Conservation (phyloP, 441 rosid species). For the Macaranga tanarius region DNA sequence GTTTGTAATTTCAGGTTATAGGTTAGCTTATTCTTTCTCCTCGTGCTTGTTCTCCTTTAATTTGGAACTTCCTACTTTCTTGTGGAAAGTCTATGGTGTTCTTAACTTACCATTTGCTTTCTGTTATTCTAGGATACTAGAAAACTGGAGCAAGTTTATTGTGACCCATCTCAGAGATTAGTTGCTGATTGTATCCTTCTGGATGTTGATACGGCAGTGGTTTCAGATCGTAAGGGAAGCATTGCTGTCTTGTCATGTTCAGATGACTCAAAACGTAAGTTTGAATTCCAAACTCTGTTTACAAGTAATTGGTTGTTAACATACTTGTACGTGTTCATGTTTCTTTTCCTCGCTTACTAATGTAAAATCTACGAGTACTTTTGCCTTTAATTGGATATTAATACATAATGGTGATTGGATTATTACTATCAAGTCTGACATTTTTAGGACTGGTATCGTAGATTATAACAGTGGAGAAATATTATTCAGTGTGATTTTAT, state of each 20-base stretch:
- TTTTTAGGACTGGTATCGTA: not conserved
- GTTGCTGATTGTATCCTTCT: slow-evolving; percentile 92
- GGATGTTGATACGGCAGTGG: slow-evolving; percentile 82
- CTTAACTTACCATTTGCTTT: slow-evolving; percentile 20
- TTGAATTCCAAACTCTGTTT: slow-evolving; percentile 11
- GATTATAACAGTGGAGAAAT: not conserved
- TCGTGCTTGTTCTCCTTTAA: not conserved
- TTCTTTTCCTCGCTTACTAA: not conserved
- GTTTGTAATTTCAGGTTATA: slow-evolving; percentile 16
- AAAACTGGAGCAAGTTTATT: slow-evolving; percentile 81
- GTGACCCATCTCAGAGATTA: slow-evolving; percentile 96
- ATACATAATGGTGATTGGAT: not conserved
- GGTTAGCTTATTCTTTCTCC: not conserved
- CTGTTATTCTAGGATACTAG: slow-evolving; percentile 58
- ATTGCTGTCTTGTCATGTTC: slow-evolving; percentile 82
- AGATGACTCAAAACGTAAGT: slow-evolving; percentile 63
- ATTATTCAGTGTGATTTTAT: not conserved
- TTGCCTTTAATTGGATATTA: not conserved
- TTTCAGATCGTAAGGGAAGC: slow-evolving; percentile 98
- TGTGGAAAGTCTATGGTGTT: not conserved
- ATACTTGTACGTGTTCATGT: not conserved
- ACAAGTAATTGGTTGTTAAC: not conserved
- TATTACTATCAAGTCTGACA: not conserved
- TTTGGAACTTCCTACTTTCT: not conserved
- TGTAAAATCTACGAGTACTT: not conserved